Evolutionary conservation across 352 stramenopile species (phyloP).

Genomic region (Globisporangium mamillatum): DNA sequence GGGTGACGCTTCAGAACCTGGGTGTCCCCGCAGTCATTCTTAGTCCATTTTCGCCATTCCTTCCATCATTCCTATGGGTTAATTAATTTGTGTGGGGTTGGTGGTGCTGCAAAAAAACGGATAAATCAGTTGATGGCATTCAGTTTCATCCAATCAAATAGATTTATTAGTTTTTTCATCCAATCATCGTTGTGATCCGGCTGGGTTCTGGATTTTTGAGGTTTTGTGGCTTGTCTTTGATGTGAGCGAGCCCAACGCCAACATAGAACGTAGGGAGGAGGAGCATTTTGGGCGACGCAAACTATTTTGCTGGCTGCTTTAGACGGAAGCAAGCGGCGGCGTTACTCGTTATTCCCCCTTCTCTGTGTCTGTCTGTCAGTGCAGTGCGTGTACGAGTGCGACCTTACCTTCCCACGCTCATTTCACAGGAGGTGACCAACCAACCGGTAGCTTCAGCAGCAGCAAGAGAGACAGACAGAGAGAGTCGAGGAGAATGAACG

Average conservation of each 20-base stretch:
- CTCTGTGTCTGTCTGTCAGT: not conserved
- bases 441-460: not conserved
- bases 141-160: constrained; percentile 7
- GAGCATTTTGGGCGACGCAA: not conserved
- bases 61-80: not conserved
- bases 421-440: not conserved
- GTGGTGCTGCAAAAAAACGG: not conserved
- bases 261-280: constrained; percentile 13
- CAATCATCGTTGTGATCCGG: not conserved
- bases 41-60: not conserved
- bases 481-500: constrained; percentile 7
- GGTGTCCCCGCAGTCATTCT: constrained; percentile 1
- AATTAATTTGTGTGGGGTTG: not conserved
- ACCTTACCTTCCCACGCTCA: not conserved
- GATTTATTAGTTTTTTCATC: not conserved
- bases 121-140: not conserved
- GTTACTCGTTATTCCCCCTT: not conserved
- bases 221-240: constrained; percentile 8
- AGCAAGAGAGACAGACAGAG: not conserved
- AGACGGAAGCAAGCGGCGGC: not conserved
- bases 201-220: not conserved
- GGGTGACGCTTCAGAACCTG: not conserved
- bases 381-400: not conserved
- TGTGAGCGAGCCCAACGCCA: constrained; percentile 4
- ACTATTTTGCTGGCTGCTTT: constrained; percentile 2